A percentile compares a stretch with the other conserved stretches of the same genome.
phyloP scores from a whole-genome alignment of 2,329 filamentous ascomycete genomes.

The Leptodontidium sp. region DNA sequence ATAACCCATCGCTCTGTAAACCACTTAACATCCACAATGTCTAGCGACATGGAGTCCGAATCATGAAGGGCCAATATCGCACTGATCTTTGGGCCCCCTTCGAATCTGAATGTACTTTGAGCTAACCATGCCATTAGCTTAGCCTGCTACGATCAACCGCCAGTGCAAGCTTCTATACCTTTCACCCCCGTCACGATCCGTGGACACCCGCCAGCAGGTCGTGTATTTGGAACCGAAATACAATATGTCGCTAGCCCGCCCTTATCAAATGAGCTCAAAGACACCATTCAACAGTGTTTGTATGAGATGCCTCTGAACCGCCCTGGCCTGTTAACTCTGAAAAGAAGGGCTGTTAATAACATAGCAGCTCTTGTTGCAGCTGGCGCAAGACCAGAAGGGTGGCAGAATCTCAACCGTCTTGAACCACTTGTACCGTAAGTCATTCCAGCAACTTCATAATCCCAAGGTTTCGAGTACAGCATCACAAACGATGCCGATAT shows the following conservation, averaged over 20 bases:
- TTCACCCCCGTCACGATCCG: background rate
- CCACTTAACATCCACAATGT: too few relatives aligned
- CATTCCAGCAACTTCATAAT: background rate
- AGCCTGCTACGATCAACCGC: background rate
- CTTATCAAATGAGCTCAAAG: background rate
- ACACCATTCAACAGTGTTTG: background rate
- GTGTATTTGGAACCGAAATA: background rate
- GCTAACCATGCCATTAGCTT: background rate
- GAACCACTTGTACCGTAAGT: background rate
- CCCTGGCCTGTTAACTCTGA: background rate
- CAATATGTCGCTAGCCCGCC: background rate
- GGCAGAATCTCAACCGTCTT: background rate
- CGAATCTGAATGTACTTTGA: too few relatives aligned
- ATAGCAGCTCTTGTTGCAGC: background rate
- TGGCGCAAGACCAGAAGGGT: background rate
- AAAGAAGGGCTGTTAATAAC: background rate
- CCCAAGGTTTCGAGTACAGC: too few relatives aligned
- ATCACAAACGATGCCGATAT: too few relatives aligned
- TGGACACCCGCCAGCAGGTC: background rate
- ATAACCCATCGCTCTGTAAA: too few relatives aligned
- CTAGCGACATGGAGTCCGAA: too few relatives aligned
- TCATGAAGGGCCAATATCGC: too few relatives aligned
- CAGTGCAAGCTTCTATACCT: background rate
- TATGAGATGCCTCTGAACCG: background rate
- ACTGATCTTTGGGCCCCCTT: too few relatives aligned